Base-by-base conservation (phyloP, 2,329 filamentous ascomycete genomes). In the Rosellinia necatrix region DNA sequence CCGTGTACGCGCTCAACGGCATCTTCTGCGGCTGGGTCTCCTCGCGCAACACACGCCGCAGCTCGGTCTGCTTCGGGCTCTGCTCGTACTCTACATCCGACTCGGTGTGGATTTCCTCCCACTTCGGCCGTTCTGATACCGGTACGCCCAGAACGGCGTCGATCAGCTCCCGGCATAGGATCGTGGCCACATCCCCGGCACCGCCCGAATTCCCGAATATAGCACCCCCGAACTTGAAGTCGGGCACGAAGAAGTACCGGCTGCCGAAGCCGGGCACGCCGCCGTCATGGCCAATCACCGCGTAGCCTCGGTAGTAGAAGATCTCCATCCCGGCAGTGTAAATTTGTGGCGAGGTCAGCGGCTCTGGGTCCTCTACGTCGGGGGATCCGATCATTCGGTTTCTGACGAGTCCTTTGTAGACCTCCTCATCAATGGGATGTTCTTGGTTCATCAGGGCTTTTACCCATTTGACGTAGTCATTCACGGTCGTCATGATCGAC, bases 401-500 rank as follows among this genome's bases (percentile, higher is more conserved):
- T 5, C 38, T 50, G 8, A 56, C 40, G 5, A 67, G 61, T 6
- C 57, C 66, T 12, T 58, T 34, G 29, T 67, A 68, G 22, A 67
- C 43, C 5, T 58, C 49, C n/a, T 64, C 59, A 29, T 50, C 63
- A n/a, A 68, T 52, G 4, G 64, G 64, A 4, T 58, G 54, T 27
- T 66, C 63, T 40, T 30, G 53, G 6, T 49, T 43, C 49, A 66
- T 27, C 12, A 66, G 7, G 1, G 62, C 61, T 21, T 58, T 58
- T 3, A 66, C 62, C 65, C 66, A 68, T 49, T 58, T 59, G 40
- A 67, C 58, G 24, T 59, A 60, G 52, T 68, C 66, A 10, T 66
- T 60, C 10, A 50, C 66, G 58, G 60, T 66, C n/a, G 64, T 62
- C 6, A 67, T 49, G 35, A 68, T 58, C 0, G 58, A 66, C 9